Evolutionary conservation across 805 yeast genomes (phyloP).

Genomic region (Teunomyces atbi): DNA sequence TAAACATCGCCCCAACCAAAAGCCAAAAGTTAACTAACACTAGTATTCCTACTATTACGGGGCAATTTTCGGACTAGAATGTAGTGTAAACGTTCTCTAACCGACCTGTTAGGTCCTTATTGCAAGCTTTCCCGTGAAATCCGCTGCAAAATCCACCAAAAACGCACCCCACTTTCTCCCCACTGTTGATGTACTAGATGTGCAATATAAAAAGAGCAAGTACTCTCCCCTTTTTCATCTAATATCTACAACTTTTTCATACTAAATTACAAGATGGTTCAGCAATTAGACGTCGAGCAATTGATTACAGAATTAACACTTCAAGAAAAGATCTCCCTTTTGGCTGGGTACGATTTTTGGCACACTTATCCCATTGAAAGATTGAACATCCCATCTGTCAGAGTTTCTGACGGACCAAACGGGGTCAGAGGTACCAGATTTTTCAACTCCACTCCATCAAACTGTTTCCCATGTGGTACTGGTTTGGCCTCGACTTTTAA

Average conservation of each 20-base stretch:
- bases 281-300: conserved; percentile 26
- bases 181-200: neutral
- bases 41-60: neutral
- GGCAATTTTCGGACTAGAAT: neutral
- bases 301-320: conserved; percentile 31
- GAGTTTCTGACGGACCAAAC: conserved; percentile 56
- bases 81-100: neutral
- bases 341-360: conserved; percentile 29
- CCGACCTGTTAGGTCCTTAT: neutral
- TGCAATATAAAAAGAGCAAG: neutral
- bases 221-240: neutral
- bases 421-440: conserved; percentile 61
- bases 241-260: neutral
- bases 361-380: conserved; percentile 15
- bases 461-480: conserved; percentile 62
- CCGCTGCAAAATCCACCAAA: neutral
- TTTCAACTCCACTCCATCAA: conserved; percentile 51
- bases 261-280: neutral
- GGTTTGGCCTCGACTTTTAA: conserved; percentile 58
- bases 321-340: conserved; percentile 34
- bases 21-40: neutral
- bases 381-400: conserved; percentile 14
- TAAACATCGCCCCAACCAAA: neutral
- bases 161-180: neutral
- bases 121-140: neutral